phyloP scores from a whole-genome alignment of 2,329 filamentous ascomycete species.

The Diaporthe australafricana region DNA sequence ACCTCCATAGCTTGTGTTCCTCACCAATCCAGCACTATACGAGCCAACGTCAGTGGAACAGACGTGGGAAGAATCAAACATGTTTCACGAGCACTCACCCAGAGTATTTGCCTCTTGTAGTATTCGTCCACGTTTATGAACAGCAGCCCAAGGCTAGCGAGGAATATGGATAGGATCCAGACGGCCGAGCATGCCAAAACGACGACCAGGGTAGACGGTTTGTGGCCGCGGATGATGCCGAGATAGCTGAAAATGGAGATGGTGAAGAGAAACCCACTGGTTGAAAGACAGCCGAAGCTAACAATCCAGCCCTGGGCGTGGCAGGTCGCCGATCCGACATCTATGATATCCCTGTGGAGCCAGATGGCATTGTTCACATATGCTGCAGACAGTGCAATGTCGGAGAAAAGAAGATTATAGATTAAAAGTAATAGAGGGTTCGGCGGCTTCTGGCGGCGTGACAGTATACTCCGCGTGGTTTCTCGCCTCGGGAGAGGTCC shows the following conservation, averaged over 20 bases:
- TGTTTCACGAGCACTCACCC: slow-evolving; percentile 25
- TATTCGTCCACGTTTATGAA: slow-evolving; percentile 52
- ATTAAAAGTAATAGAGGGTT: slow-evolving; percentile 79
- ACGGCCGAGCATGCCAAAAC: slow-evolving; percentile 58
- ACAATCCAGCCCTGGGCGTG: slow-evolving; percentile 76
- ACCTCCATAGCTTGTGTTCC: slow-evolving; percentile 63
- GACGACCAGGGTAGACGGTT: slow-evolving; percentile 62
- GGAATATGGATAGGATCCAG: slow-evolving; percentile 71
- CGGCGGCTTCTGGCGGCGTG: slow-evolving; percentile 50
- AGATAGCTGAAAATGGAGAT: slow-evolving; percentile 77
- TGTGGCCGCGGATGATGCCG: slow-evolving; percentile 67
- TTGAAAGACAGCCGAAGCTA: slow-evolving; percentile 73
- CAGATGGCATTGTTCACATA: slow-evolving; percentile 74
- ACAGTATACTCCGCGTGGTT: not conserved
- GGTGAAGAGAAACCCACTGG: slow-evolving; percentile 73
- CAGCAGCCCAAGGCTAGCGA: slow-evolving; percentile 64
- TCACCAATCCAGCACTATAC: slow-evolving; percentile 67
- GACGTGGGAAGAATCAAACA: not conserved
- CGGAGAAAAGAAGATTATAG: slow-evolving; percentile 76
- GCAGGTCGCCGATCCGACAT: slow-evolving; percentile 66
- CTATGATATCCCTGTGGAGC: slow-evolving; percentile 64
- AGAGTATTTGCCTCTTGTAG: slow-evolving; percentile 27
- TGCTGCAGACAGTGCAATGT: slow-evolving; percentile 73
- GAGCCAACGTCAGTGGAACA: not conserved
- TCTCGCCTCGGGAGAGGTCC: not conserved